Conservation (phyloP, 2,329 filamentous ascomycete species). For the Cercospora sp. region DNA sequence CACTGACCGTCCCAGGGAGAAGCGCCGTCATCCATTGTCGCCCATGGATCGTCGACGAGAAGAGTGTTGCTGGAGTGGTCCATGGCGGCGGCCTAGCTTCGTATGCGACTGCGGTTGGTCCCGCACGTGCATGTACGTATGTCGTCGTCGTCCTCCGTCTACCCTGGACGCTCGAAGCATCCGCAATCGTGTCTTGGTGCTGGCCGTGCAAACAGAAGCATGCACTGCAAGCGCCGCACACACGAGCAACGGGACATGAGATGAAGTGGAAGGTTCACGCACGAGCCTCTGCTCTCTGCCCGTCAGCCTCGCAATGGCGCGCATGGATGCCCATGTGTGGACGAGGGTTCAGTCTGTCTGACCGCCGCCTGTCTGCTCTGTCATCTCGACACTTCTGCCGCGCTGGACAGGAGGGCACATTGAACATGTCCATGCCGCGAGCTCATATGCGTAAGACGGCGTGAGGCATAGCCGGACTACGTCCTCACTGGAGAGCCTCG, state of each 20-base stretch:
- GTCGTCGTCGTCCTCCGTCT: neutral
- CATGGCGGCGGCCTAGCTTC: neutral
- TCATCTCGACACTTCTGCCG: neutral
- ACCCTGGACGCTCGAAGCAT: neutral
- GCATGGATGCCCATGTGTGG: neutral
- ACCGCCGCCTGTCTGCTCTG: neutral
- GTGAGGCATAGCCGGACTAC: neutral
- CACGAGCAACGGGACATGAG: neutral
- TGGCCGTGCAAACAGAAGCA: neutral
- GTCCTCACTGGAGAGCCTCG: neutral
- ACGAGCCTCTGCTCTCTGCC: neutral
- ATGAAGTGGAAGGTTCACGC: neutral
- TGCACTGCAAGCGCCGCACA: neutral
- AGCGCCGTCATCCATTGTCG: conserved; percentile 37
- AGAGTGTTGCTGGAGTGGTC: conserved; percentile 17
- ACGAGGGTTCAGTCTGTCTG: neutral
- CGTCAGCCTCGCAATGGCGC: neutral
- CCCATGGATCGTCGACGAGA: conserved; percentile 24
- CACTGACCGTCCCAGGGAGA: conserved; percentile 38
- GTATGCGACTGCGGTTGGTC: conserved; percentile 2
- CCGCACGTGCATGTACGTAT: neutral
- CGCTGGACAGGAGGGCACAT: neutral
- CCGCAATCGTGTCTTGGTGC: neutral
- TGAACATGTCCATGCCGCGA: neutral
- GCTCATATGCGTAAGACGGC: neutral